A percentile compares a stretch with the other conserved stretches of the same genome.
Evolutionary conservation across 2,329 filamentous ascomycete genomes (phyloP).

Genomic region (Cytospora schulzeri): DNA sequence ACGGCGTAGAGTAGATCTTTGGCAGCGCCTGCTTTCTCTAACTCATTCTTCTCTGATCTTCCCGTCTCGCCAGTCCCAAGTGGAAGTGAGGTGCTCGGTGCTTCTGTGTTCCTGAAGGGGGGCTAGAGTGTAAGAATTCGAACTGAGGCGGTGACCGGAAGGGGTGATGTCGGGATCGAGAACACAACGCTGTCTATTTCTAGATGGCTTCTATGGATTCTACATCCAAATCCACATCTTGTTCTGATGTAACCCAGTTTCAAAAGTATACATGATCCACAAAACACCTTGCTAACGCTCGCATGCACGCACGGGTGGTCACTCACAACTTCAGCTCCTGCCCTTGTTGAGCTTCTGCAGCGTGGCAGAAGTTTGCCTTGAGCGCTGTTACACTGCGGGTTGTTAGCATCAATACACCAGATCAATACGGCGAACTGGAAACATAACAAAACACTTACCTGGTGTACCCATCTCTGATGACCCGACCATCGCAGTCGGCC

Average conservation of each 20-base stretch:
- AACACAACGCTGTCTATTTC: conserved; percentile 33
- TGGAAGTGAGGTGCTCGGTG: conserved; percentile 24
- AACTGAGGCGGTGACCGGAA: conserved; percentile 31
- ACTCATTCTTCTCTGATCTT: conserved; percentile 27
- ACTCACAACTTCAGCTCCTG: conserved; percentile 85
- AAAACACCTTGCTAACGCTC: conserved; percentile 21
- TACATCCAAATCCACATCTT: conserved; percentile 11
- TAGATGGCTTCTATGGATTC: conserved; percentile 29
- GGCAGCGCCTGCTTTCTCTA: conserved; percentile 30
- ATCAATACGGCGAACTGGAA: not conserved
- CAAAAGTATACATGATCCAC: conserved; percentile 10
- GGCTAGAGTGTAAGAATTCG: conserved; percentile 39
- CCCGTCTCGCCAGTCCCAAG: conserved; percentile 22
- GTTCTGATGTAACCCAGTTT: not conserved
- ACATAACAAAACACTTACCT: conserved; percentile 57
- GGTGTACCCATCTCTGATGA: conserved; percentile 82
- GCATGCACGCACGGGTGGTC: conserved; percentile 26
- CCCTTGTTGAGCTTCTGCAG: conserved; percentile 60
- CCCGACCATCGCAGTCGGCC: conserved; percentile 91
- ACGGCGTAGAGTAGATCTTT: conserved; percentile 64
- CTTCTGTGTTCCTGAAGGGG: conserved; percentile 27
- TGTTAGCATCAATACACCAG: not conserved
- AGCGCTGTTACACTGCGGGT: conserved; percentile 77
- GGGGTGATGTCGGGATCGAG: conserved; percentile 20
- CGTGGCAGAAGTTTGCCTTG: conserved; percentile 90